phyloP scores from a whole-genome alignment of 352 stramenopile genomes.

The Globisporangium abappressorium region DNA sequence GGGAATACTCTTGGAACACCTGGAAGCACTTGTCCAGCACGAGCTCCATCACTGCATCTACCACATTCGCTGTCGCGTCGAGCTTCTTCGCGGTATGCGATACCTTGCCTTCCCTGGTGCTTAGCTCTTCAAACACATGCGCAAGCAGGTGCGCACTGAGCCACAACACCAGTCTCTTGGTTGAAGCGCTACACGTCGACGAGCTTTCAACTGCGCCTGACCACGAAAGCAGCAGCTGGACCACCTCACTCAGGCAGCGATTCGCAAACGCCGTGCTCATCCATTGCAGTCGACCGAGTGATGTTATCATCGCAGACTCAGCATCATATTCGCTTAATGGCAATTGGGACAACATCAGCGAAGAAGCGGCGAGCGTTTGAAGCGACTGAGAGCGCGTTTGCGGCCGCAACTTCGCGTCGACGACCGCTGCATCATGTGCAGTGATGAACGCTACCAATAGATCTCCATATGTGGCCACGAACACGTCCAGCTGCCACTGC shows the following conservation, averaged over 20 bases:
- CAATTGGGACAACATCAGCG: not conserved
- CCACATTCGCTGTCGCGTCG: not conserved
- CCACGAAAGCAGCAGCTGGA: slow-evolving; percentile 14
- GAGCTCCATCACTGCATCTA: slow-evolving; percentile 20
- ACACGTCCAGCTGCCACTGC: slow-evolving; percentile 52
- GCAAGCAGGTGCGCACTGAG: slow-evolving; percentile 40
- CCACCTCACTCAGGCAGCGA: slow-evolving; percentile 3
- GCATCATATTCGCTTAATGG: not conserved
- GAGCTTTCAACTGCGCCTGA: not conserved
- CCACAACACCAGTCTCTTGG: slow-evolving; percentile 34
- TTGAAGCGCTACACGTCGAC: not conserved
- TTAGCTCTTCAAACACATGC: slow-evolving; percentile 24
- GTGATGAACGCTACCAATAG: not conserved
- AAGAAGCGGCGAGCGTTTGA: not conserved
- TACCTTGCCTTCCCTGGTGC: not conserved
- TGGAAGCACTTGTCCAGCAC: slow-evolving; percentile 39
- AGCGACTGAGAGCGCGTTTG: not conserved
- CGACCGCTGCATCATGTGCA: not conserved
- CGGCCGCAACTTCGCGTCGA: slow-evolving; percentile 8
- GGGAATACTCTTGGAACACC: slow-evolving; percentile 44
- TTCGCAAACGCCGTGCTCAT: slow-evolving; percentile 17
- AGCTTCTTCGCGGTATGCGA: not conserved
- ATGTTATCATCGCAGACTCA: not conserved
- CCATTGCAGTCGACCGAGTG: slow-evolving; percentile 30
- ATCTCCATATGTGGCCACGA: slow-evolving; percentile 43